Evolutionary conservation across 1,284 basidiomycete genomes (phyloP), one percentile per base, ranked within the genome.

Genomic region (Cutaneotrichosporon mucoides): DNA sequence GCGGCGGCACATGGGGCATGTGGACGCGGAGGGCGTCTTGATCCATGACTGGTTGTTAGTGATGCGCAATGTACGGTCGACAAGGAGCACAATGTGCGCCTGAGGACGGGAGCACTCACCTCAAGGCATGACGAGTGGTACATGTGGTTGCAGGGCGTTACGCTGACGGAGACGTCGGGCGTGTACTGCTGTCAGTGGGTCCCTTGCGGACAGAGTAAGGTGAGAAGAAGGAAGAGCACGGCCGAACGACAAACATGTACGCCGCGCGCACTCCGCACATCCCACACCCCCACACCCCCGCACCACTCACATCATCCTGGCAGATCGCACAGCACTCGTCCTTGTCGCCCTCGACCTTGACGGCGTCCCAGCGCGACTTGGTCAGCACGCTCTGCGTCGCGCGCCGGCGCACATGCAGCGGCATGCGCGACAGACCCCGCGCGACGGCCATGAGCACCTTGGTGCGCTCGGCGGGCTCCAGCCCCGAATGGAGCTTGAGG

Each of bases 141-240:
- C 72, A 76, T 73, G 65, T 76, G 73, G 44, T 69, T 68, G 59
- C 73, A 76, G 0, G 73, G 71, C 11, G 73, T 76, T 11, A 73
- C 51, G 0, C 64, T 56, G 11, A 72, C 47, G 15, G 59, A 35
- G 15, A 63, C 62, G 7, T 57, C 56, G 8, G 60, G 47, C 11
- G 65, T 64, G 54, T 73, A 75, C 68, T 73, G 55, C 8, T 5
- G 46, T 63, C 53, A 66, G 70, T 68, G 45, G 70, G 24, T 24
- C 24, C 24, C 24, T 24, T 24, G 24, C 24, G 24, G 24, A 24
- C 24, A 24, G 24, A 24, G 24, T 24, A 24, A 24, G 24, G 24
- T 24, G 24, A 24, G 24, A 24, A 24, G 24, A 24, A 24, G 24
- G 24, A 24, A 24, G 24, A 24, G 24, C 24, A 24, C 24, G 24